Percentiles rank a stretch among this genome's conserved stretches.
Conservation (phyloP, 2,329 filamentous ascomycete species). For the Alternaria triticimaculans region DNA sequence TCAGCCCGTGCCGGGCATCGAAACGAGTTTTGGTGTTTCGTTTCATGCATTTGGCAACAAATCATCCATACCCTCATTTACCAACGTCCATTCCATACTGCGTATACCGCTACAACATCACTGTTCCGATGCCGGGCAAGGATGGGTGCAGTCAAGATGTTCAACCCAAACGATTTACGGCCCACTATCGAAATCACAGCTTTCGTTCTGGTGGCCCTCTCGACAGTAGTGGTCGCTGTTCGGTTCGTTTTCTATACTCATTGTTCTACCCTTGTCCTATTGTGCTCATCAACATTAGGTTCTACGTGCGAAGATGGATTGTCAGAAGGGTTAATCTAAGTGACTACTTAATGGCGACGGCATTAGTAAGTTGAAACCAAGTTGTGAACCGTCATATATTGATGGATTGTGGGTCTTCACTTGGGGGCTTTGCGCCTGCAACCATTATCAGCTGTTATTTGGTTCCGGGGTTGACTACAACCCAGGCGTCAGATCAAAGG, state of each 20-base stretch:
- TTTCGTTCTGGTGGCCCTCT: constrained; percentile 28
- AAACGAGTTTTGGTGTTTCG: neutral
- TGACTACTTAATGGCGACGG: constrained; percentile 31
- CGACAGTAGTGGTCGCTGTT: constrained; percentile 29
- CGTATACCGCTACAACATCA: neutral
- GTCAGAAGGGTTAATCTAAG: constrained; percentile 30
- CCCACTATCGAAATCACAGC: constrained; percentile 30
- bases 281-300: constrained; percentile 13
- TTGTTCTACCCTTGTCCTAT: neutral
- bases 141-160: constrained; percentile 23
- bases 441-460: constrained; percentile 34
- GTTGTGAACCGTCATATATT: neutral
- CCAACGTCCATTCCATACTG: neutral
- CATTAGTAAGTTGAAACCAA: constrained; percentile 19
- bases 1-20: neutral
- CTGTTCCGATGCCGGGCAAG: neutral
- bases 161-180: constrained; percentile 25
- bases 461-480: constrained; percentile 24
- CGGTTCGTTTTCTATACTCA: constrained; percentile 2
- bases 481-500: neutral
- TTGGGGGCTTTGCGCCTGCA: constrained; percentile 38
- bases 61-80: neutral
- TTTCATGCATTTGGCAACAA: neutral
- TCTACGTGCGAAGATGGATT: constrained; percentile 35
- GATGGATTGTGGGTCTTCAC: constrained; percentile 24